A percentile compares a stretch with the other conserved stretches of the same genome.
These are phyloP conservation scores for Mycena capillaripes DNA, from an alignment of 768 basidiomycete genomes.

Conservation along the genomic window DNA sequence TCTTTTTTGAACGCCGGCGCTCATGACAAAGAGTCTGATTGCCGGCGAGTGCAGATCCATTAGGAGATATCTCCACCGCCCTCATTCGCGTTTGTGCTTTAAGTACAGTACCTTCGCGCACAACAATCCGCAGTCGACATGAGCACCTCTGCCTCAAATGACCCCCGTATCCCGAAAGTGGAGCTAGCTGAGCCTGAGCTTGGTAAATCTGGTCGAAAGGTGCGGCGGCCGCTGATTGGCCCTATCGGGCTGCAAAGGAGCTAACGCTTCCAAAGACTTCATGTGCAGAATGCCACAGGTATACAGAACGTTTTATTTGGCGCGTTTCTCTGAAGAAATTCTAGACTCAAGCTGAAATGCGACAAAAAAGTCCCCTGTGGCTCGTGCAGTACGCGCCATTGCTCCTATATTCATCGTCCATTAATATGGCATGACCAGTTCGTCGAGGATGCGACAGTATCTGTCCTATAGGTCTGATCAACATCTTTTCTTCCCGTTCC, in stretches of 20 bases:
- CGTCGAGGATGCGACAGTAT: slow-evolving; percentile 50
- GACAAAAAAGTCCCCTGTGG: slow-evolving; percentile 49
- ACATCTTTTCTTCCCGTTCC: background rate
- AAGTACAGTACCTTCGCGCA: background rate
- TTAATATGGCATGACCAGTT: background rate
- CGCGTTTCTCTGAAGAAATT: background rate
- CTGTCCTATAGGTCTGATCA: slow-evolving; percentile 43
- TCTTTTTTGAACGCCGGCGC: too few relatives aligned
- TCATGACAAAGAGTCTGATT: too few relatives aligned
- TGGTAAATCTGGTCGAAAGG: slow-evolving; percentile 19
- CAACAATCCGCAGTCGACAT: background rate
- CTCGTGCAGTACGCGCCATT: slow-evolving; percentile 24
- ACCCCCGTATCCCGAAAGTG: background rate
- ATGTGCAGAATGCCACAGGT: slow-evolving; percentile 36
- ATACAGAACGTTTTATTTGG: background rate
- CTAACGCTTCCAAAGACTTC: slow-evolving; percentile 21
- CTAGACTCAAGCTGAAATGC: slow-evolving; percentile 56
- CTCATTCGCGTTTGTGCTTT: background rate
- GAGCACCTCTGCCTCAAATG: background rate
- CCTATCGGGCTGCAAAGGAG: too few relatives aligned
- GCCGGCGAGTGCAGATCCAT: too few relatives aligned
- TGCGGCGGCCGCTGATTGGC: background rate
- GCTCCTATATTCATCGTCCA: too few relatives aligned
- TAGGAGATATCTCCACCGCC: too few relatives aligned
- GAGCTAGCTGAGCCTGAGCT: background rate